A percentile compares a stretch with the other conserved stretches of the same genome.
phyloP scores from a whole-genome alignment of 352 stramenopile species.

The Phytophthora meadii region DNA sequence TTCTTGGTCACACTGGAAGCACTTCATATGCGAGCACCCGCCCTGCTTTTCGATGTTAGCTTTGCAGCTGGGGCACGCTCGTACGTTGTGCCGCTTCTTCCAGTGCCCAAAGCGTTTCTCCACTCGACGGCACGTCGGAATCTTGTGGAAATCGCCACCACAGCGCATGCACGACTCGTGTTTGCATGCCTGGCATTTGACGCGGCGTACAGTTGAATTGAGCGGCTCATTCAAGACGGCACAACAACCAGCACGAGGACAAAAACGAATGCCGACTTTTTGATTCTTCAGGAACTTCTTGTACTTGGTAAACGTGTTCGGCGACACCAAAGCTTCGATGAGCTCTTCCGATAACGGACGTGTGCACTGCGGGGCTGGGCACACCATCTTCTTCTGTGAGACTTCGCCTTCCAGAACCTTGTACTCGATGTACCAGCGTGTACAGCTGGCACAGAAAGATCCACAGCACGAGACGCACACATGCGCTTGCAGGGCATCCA shows the following conservation, averaged over 20 bases:
- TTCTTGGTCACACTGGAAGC: constrained; percentile 84
- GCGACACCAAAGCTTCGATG: constrained; percentile 59
- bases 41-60: constrained; percentile 84
- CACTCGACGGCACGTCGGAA: constrained; percentile 60
- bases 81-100: constrained; percentile 77
- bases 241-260: constrained; percentile 68
- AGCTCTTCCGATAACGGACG: constrained; percentile 55
- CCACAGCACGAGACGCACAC: constrained; percentile 51
- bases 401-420: constrained; percentile 83
- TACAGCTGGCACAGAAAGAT: constrained; percentile 68
- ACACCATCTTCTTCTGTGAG: constrained; percentile 77
- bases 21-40: constrained; percentile 89
- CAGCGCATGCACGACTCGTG: constrained; percentile 78
- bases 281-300: constrained; percentile 71
- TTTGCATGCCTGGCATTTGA: constrained; percentile 54
- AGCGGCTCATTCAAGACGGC: constrained; percentile 64
- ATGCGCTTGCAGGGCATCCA: constrained; percentile 55
- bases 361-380: constrained; percentile 63
- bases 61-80: constrained; percentile 72
- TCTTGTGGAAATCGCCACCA: constrained; percentile 61
- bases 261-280: constrained; percentile 73
- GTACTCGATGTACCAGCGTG: constrained; percentile 76
- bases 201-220: constrained; percentile 49
- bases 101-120: constrained; percentile 75
- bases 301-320: constrained; percentile 68